Evolutionary conservation across 106 monocot species (phyloP), one percentile per base, ranked within the genome.

Genomic region (Dendrobium catenatum): DNA sequence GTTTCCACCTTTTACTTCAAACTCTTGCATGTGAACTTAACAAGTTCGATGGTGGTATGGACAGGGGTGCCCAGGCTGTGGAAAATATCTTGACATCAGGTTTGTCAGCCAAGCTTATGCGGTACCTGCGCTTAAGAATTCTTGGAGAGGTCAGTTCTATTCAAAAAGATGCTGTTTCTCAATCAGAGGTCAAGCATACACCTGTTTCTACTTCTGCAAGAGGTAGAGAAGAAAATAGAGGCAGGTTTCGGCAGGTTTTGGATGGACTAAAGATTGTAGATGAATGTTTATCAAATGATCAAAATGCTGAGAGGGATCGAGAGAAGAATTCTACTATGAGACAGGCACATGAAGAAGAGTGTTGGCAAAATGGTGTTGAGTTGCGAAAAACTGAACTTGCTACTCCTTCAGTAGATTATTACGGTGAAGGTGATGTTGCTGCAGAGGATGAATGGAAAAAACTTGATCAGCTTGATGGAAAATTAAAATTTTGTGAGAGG

Each of bases 61-160:
- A 42, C 87, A 98, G 98, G 40, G 92, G 91, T 66, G 68, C 82
- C 55, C 86, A 91, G 80, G 79, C 95, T 78, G 95, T 98, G 26
- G 98, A 98, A 87, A 90, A 95, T 79, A 84, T 91, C 17, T 80
- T 98, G 64, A 91, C 86, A 33, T 89, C 85, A 79, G 95, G 94
- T n/a, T 80, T 98, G 74, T 91, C 98, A 24, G 88, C 87, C 59
- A 98, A 95, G 83, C 88, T 95, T 41, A 98, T 98, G 95, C 92
- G 82, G 49, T 98, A 85, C 84, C 79, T 98, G 81, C 92, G 98
- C 26, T 68, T 84, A 20, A 79, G 87, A 55, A 84, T 93, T 13
- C 91, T 95, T 82, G 98, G 93, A 24, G 95, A 98, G 54, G 73
- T 76, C 61, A 83, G 51, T 61, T 79, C 67, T 83, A 77, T 77